Evolutionary conservation across 306 rosid species (phyloP).

Genomic region (Luffa acutangula): DNA sequence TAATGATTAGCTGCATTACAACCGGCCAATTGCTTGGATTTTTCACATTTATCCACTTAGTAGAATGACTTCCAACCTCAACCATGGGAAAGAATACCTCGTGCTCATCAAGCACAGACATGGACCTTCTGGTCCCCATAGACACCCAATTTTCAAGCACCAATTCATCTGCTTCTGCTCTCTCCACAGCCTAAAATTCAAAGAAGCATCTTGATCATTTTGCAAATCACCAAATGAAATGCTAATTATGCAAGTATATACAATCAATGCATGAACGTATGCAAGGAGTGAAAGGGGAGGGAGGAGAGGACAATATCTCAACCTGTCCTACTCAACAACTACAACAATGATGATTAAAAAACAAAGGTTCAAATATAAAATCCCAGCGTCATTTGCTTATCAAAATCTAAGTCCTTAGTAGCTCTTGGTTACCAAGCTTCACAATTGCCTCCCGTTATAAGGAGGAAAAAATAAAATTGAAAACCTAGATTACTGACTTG

Average conservation of each 20-base stretch:
- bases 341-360: not conserved
- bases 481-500: not conserved
- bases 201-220: slow-evolving; percentile 18
- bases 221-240: not conserved
- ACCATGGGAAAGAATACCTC: slow-evolving; percentile 62
- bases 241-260: not conserved
- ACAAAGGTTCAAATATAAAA: not conserved
- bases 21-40: slow-evolving; percentile 82
- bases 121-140: slow-evolving; percentile 37
- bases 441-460: not conserved
- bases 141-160: slow-evolving; percentile 85
- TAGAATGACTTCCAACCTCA: slow-evolving; percentile 65
- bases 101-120: slow-evolving; percentile 65
- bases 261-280: not conserved
- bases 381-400: not conserved
- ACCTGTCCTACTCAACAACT: not conserved
- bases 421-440: not conserved
- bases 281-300: not conserved
- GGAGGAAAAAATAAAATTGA: not conserved
- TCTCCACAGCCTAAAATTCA: slow-evolving; percentile 32
- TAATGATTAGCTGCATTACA: slow-evolving; percentile 76
- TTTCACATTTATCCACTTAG: slow-evolving; percentile 66
- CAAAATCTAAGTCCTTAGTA: not conserved
- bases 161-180: slow-evolving; percentile 50
- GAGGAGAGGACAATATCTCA: not conserved